phyloP scores from a whole-genome alignment of 2,329 filamentous ascomycete genomes.

The Colletotrichum incanum region DNA sequence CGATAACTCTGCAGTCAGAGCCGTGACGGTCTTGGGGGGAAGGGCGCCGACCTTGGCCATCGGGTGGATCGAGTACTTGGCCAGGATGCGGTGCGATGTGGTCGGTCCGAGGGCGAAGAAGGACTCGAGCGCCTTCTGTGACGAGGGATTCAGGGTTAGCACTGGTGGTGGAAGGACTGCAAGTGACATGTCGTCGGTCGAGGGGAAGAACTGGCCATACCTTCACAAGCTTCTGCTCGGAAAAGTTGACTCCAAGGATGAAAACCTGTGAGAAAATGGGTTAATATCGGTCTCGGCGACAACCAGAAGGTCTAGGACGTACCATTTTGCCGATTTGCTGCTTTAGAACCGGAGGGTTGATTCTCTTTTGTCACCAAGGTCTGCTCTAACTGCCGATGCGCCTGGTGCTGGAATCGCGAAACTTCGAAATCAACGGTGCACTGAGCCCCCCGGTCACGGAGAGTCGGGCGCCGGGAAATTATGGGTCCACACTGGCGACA shows the following conservation, averaged over 20 bases:
- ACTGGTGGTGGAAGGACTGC: conserved; percentile 14
- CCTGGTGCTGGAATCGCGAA: conserved; percentile 27
- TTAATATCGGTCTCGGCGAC: neutral
- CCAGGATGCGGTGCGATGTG: conserved; percentile 82
- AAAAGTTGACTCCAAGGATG: conserved; percentile 89
- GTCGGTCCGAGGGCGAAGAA: conserved; percentile 90
- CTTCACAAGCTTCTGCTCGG: conserved; percentile 86
- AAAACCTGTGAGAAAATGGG: conserved; percentile 73
- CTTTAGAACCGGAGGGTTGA: neutral
- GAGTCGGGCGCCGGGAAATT: conserved; percentile 40
- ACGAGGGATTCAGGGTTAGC: conserved; percentile 14
- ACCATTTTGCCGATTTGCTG: conserved; percentile 32
- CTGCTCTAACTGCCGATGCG: neutral
- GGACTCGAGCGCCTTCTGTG: conserved; percentile 80
- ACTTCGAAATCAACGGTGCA: conserved; percentile 30
- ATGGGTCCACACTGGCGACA: conserved; percentile 21
- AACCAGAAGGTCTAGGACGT: neutral
- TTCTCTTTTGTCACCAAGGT: neutral
- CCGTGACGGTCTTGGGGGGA: conserved; percentile 82
- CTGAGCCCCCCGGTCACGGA: conserved; percentile 22
- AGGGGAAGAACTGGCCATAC: conserved; percentile 62
- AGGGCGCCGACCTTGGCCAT: conserved; percentile 84
- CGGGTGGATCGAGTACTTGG: conserved; percentile 90
- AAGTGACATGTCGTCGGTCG: neutral
- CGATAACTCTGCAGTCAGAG: conserved; percentile 87